A percentile compares a stretch with the other conserved stretches of the same genome.
Evolutionary conservation across 176 grass and related monocot species (phyloP).

Genomic region (Elaeis guineensis): DNA sequence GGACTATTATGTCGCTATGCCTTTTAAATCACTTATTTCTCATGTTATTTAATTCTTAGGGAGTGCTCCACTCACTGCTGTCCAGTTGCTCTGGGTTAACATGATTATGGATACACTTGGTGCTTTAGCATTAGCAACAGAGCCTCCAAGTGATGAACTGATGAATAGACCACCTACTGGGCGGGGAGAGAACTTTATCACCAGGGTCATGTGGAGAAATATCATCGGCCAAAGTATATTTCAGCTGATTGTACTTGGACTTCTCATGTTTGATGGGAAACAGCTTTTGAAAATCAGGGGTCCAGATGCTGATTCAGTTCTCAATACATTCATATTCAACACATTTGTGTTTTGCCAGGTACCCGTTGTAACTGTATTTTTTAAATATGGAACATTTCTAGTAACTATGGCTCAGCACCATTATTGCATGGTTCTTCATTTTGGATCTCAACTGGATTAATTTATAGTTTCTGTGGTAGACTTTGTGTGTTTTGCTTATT

Average conservation of each 20-base stretch:
- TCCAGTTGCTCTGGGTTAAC: constrained; percentile 93
- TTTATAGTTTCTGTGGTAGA: no score
- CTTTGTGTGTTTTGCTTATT: no score
- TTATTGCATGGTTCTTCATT: no score
- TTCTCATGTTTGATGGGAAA: constrained; percentile 57
- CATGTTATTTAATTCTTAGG: constrained; percentile 29
- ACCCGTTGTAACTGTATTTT: background rate
- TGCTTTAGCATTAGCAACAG: constrained; percentile 77
- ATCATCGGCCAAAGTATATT: constrained; percentile 79
- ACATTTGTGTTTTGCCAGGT: constrained; percentile 92
- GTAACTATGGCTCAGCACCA: no score
- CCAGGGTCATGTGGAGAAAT: constrained; percentile 90
- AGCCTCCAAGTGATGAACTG: constrained; percentile 54
- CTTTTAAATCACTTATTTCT: no score
- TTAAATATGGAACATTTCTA: no score
- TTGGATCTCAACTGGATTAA: no score
- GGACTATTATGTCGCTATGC: no score
- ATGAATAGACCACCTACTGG: constrained; percentile 71
- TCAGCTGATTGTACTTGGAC: constrained; percentile 69
- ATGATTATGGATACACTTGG: constrained; percentile 96
- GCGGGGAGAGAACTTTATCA: constrained; percentile 63
- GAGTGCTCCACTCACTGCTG: constrained; percentile 72
- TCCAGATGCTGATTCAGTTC: constrained; percentile 16
- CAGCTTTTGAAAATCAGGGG: constrained; percentile 28
- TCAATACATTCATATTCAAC: constrained; percentile 92